Evolutionary conservation across 257 asterid genomes (phyloP).

Genomic region (Cynanchum wilfordii): DNA sequence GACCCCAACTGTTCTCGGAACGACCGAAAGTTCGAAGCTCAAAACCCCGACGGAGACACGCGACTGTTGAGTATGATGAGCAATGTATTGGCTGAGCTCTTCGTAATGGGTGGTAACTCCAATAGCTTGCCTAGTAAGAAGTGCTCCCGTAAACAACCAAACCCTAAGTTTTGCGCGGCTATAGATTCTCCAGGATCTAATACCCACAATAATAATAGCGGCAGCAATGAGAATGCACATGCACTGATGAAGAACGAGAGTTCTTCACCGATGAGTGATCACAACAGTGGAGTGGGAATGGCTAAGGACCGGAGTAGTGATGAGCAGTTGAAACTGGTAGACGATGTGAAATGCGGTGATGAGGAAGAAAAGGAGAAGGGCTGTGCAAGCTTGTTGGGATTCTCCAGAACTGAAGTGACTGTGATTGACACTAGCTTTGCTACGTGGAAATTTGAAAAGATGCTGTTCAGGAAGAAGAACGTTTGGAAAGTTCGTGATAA

Average conservation of each 20-base stretch:
- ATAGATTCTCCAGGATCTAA: conserved; percentile 19
- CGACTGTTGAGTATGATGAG: conserved; percentile 32
- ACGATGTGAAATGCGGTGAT: conserved; percentile 20
- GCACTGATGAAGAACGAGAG: conserved; percentile 19
- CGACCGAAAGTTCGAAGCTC: not conserved
- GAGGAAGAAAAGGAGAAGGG: conserved; percentile 28
- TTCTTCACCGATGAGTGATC: conserved; percentile 24
- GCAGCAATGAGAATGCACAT: conserved; percentile 23
- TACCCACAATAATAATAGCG: conserved; percentile 16
- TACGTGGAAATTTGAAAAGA: conserved; percentile 79
- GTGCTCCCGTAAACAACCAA: conserved; percentile 58
- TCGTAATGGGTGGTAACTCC: conserved; percentile 64
- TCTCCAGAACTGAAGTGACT: conserved; percentile 74
- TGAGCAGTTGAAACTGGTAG: conserved; percentile 20
- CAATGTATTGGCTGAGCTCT: conserved; percentile 69
- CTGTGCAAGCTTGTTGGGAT: conserved; percentile 47
- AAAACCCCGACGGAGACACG: conserved; percentile 23
- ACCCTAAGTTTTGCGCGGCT: conserved; percentile 54
- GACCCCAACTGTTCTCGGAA: conserved; percentile 12
- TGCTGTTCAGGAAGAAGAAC: conserved; percentile 71
- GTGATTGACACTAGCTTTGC: conserved; percentile 85
- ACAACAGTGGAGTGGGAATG: conserved; percentile 40
- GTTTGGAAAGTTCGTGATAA: conserved; percentile 81
- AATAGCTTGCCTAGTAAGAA: conserved; percentile 30
- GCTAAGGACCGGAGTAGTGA: conserved; percentile 19